Evolutionary conservation across 2,329 filamentous ascomycete genomes (phyloP).

Genomic region (Aureobasidium leucospermi): DNA sequence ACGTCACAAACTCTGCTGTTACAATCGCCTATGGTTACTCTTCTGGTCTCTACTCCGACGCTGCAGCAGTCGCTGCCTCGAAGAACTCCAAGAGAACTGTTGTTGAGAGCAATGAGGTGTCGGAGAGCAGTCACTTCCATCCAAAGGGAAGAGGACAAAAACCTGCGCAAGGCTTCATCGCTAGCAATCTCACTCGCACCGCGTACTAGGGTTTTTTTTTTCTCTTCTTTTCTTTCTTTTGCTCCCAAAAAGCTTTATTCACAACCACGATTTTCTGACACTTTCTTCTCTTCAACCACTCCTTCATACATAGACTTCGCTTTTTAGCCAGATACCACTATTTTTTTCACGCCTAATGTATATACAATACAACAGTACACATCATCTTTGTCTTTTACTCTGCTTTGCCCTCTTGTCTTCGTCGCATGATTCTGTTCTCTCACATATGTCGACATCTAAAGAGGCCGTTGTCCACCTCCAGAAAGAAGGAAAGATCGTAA

Average conservation of each 20-base stretch:
- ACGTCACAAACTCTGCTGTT: neutral
- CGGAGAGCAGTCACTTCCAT: neutral
- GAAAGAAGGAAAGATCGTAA: too few relatives aligned
- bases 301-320: neutral
- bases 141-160: neutral
- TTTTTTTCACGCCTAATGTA: neutral
- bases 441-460: too few relatives aligned
- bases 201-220: neutral
- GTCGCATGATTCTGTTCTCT: too few relatives aligned
- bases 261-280: too few relatives aligned
- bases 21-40: constrained; percentile 1
- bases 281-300: neutral
- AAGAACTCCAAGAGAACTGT: constrained; percentile 1
- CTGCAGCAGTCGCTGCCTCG: neutral
- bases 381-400: neutral
- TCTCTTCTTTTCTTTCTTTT: neutral
- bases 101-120: neutral
- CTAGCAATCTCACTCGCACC: neutral
- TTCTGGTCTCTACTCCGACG: constrained; percentile 4
- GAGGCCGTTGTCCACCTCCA: too few relatives aligned
- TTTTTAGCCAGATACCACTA: neutral
- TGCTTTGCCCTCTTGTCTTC: too few relatives aligned
- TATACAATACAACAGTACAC: neutral
- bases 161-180: neutral
- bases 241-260: too few relatives aligned